Evolutionary conservation across 2,329 filamentous ascomycete species (phyloP), one percentile per base, ranked within the genome.

Genomic region (Diplodia corticola): DNA sequence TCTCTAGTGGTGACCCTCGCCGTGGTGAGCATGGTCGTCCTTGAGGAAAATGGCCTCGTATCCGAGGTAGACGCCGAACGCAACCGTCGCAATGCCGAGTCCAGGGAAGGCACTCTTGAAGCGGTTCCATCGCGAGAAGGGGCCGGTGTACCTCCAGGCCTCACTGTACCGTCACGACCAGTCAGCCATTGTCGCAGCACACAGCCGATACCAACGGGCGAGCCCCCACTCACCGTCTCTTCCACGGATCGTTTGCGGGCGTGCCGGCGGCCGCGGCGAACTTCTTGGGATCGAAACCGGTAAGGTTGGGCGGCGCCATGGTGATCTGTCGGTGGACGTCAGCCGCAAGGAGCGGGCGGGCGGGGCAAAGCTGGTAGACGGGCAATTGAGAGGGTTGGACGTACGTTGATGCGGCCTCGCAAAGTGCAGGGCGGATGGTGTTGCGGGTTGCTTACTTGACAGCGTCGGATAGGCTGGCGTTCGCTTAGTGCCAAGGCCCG

Each of bases 121-220:
- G 73, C 95, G 90, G 82, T 97, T 96, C 82, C 84, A 91, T 73
- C 94, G 88, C 71, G 89, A 90, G 84, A 97, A 98, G 64, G 87
- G 89, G 69, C 94, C 95, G 40, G 86, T 89, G 84, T 97, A 97
- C 80, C 95, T 87, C 95, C 95, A 99, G 76, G 91, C 86, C 84
- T 99, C 95, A 76, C 95, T 99, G 78, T 26, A 35, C 49, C 20
- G 50, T 26, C 24, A 28, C 55, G 17, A 35, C 46, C 46, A 30
- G 51, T 61, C 60, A 68, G 59, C 37, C 22, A 24, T 26, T 15
- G 50, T 35, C 50, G 24, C 57, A 22, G 51, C 30, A 13, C 63
- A 17, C 10, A 51, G 65, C 10, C 28, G 10, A 4, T 26, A 44
- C 24, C 33, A 37, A 49, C 30, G 17, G 67, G 68, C 33, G 20